Percentiles rank a stretch among this genome's conserved stretches.
These are phyloP conservation scores for Erucastrum elatum DNA, from an alignment of 345 rosid species.

Conservation along the genomic window DNA sequence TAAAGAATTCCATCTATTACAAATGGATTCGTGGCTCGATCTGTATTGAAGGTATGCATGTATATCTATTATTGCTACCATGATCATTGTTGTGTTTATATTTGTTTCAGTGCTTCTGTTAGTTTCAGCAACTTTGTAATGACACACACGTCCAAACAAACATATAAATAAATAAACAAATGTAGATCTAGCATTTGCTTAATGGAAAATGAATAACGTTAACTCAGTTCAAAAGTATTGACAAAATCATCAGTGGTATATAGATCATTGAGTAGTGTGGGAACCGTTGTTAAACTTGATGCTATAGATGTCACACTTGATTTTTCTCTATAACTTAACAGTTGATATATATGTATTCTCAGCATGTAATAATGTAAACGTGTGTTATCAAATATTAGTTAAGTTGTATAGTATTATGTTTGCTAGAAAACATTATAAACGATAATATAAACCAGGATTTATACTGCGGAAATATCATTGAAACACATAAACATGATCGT, in stretches of 20 bases:
- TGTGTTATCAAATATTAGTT: neutral
- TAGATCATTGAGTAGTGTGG: neutral
- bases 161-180: neutral
- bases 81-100: slow-evolving; percentile 14
- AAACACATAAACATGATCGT: neutral
- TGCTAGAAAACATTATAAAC: neutral
- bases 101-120: slow-evolving; percentile 20
- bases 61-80: slow-evolving; percentile 18
- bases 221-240: neutral
- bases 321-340: neutral
- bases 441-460: neutral
- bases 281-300: neutral
- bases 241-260: neutral
- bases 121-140: slow-evolving; percentile 25
- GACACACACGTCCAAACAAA: slow-evolving; percentile 28
- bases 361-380: neutral
- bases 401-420: neutral
- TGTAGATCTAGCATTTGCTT: slow-evolving; percentile 7
- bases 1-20: slow-evolving; percentile 27
- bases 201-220: neutral
- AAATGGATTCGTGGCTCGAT: slow-evolving; percentile 30
- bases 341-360: neutral
- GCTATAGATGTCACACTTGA: neutral
- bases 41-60: slow-evolving; percentile 29
- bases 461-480: neutral